Percentiles rank a stretch among this genome's conserved stretches.
Conservation (phyloP, 1,284 basidiomycete species). For the Pyrrhoderma noxium region DNA sequence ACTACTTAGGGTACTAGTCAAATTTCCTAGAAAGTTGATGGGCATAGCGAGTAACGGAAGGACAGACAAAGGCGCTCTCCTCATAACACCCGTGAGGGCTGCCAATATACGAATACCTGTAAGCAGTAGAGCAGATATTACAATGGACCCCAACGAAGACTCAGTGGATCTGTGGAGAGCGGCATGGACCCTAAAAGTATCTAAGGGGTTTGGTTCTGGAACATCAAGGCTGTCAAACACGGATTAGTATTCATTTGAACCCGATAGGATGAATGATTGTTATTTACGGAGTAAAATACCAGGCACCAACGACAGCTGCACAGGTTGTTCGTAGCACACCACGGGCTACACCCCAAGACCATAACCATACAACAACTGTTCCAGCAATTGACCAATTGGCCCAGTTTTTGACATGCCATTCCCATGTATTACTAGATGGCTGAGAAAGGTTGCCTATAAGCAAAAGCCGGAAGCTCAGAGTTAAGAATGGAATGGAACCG, state of each 20-base stretch:
- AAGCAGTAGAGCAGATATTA: conserved; percentile 70
- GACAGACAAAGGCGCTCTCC: conserved; percentile 30
- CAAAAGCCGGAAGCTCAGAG: conserved; percentile 74
- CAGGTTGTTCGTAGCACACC: conserved; percentile 75
- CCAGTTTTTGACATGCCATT: conserved; percentile 74
- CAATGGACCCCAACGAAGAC: conserved; percentile 75
- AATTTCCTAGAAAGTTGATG: conserved; percentile 44
- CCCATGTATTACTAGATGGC: conserved; percentile 33
- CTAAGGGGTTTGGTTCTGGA: conserved; percentile 43
- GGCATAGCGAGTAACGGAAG: conserved; percentile 46
- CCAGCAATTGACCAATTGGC: conserved; percentile 77
- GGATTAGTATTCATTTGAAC: conserved; percentile 9
- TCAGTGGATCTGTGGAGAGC: conserved; percentile 75
- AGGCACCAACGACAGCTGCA: conserved; percentile 81
- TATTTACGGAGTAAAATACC: conserved; percentile 83
- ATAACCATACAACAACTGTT: conserved; percentile 72
- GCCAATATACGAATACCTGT: conserved; percentile 56
- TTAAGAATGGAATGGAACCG: conserved; percentile 78
- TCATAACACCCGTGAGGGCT: conserved; percentile 42
- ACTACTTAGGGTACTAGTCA: conserved; percentile 70
- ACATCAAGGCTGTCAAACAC: conserved; percentile 37
- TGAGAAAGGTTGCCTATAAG: conserved; percentile 58
- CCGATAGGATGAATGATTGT: not conserved
- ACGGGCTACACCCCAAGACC: conserved; percentile 86
- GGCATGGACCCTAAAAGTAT: conserved; percentile 69